Evolutionary conservation across 1,139 yeast genomes (phyloP).

Genomic region (Nakaseomyces uthaithaninus): DNA sequence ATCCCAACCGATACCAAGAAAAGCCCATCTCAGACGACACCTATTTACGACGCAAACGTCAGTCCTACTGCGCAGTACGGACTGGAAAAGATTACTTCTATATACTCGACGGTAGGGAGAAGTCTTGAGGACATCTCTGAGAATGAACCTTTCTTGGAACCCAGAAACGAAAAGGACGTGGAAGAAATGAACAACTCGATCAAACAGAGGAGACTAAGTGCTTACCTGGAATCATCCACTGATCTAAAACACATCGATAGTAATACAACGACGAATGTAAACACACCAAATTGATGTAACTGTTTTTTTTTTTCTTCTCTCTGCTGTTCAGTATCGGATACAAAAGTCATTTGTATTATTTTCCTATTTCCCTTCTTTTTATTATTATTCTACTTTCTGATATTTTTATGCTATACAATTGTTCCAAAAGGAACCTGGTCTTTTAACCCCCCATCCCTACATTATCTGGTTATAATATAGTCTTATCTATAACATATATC

Average conservation of each 20-base stretch:
- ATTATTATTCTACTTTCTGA: too few species aligned
- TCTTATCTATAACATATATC: too few species aligned
- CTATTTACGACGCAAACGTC: not conserved
- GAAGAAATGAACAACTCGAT: slow-evolving; percentile 5
- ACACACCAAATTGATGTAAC: slow-evolving; percentile 4
- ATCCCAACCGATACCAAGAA: not conserved
- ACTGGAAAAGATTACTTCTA: slow-evolving; percentile 1
- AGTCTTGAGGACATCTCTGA: slow-evolving; percentile 4
- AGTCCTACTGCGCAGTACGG: slow-evolving; percentile 3
- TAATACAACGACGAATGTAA: slow-evolving; percentile 6
- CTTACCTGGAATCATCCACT: slow-evolving; percentile 7
- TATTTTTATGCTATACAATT: too few species aligned
- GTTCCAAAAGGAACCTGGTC: too few species aligned
- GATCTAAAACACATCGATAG: slow-evolving; percentile 7
- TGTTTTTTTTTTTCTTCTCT: not conserved
- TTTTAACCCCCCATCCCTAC: too few species aligned
- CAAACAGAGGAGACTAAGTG: slow-evolving; percentile 8
- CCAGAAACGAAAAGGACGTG: not conserved
- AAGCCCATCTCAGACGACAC: not conserved
- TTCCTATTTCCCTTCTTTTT: not conserved
- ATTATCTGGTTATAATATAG: too few species aligned
- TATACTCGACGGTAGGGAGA: not conserved
- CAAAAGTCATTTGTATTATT: not conserved
- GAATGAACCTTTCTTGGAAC: not conserved
- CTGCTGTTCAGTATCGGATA: too few species aligned